These are phyloP conservation scores for Hyphopichia buzzinii DNA, from an alignment of 1,139 yeast species.

Conservation along the genomic window DNA sequence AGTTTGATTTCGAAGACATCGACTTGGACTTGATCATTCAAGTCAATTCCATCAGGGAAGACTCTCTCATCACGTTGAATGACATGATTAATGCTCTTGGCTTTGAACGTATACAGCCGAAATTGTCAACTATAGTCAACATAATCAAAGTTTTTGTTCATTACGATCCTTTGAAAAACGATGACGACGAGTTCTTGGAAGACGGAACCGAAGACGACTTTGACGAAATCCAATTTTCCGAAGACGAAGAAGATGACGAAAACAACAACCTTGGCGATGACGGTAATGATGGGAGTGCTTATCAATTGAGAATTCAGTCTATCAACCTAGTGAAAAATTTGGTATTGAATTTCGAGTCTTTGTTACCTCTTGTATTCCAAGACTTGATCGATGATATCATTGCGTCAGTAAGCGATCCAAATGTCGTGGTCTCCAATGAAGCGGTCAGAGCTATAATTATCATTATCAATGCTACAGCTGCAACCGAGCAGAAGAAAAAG, in stretches of 20 bases:
- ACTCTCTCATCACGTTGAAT: slow-evolving; percentile 44
- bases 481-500: slow-evolving; percentile 2
- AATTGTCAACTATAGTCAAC: slow-evolving; percentile 27
- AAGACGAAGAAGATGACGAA: slow-evolving; percentile 41
- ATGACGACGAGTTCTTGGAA: slow-evolving; percentile 29
- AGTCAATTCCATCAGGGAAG: slow-evolving; percentile 43
- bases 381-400: slow-evolving; percentile 18
- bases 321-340: slow-evolving; percentile 44
- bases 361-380: slow-evolving; percentile 18
- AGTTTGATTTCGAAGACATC: slow-evolving; percentile 42
- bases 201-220: slow-evolving; percentile 25
- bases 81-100: slow-evolving; percentile 21
- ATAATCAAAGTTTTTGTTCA: slow-evolving; percentile 40
- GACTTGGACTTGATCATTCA: slow-evolving; percentile 39
- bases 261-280: slow-evolving; percentile 41
- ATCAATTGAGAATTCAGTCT: slow-evolving; percentile 56
- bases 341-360: slow-evolving; percentile 17
- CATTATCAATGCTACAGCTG: slow-evolving; percentile 20
- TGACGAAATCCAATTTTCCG: slow-evolving; percentile 35
- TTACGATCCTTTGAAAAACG: slow-evolving; percentile 55
- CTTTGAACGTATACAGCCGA: slow-evolving; percentile 16
- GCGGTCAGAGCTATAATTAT: slow-evolving; percentile 31
- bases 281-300: slow-evolving; percentile 31
- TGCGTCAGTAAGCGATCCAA: slow-evolving; percentile 35
- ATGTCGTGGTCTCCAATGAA: slow-evolving; percentile 39